Conservation (phyloP, 495 filamentous ascomycete species). For the Talaromyces ruber region DNA sequence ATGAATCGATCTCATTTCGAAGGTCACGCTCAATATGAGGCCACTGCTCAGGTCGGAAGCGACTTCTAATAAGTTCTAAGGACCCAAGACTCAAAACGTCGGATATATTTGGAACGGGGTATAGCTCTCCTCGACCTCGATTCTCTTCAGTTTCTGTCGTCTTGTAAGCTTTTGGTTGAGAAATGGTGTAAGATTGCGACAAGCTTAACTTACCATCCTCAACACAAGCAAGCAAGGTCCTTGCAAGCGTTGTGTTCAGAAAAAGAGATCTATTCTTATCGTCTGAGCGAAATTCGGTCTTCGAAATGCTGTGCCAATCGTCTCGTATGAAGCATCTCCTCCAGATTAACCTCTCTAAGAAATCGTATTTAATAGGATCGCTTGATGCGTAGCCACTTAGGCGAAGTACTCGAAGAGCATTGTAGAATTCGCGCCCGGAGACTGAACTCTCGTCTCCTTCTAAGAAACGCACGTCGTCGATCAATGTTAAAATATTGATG, state of each 20-base stretch:
- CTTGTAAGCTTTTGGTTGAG: constrained; percentile 9
- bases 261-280: constrained; percentile 15
- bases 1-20: constrained; percentile 41
- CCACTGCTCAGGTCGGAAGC: constrained; percentile 44
- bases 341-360: constrained; percentile 69
- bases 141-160: constrained; percentile 13
- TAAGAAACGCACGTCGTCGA: constrained; percentile 27
- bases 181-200: not conserved
- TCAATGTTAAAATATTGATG: constrained; percentile 76
- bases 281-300: constrained; percentile 19
- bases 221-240: constrained; percentile 23
- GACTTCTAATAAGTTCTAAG: constrained; percentile 42
- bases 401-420: constrained; percentile 61
- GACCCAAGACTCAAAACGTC: constrained; percentile 41
- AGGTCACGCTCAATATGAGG: constrained; percentile 43
- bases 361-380: constrained; percentile 40
- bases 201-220: constrained; percentile 19
- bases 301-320: constrained; percentile 55
- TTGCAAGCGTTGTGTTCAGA: constrained; percentile 23
- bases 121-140: constrained; percentile 18
- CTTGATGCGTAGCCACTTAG: constrained; percentile 40
- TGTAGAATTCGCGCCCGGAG: constrained; percentile 51
- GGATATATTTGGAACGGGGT: constrained; percentile 35
- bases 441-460: constrained; percentile 28
- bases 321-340: constrained; percentile 71